Percentiles rank a stretch among this genome's conserved stretches.
phyloP scores from a whole-genome alignment of 106 monocot genomes.

The Platanthera zijinensis region DNA sequence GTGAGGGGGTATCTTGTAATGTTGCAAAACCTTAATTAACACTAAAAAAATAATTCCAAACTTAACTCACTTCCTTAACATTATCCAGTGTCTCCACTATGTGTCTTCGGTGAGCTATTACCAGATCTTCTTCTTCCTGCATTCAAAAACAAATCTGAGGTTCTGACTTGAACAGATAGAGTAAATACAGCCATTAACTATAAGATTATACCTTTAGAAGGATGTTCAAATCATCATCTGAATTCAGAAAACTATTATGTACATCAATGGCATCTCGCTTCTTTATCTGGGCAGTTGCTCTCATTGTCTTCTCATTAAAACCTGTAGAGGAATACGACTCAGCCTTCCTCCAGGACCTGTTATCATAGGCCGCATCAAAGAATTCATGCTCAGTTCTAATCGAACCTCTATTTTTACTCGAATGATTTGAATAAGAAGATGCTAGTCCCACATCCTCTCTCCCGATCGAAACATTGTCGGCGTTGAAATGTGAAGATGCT shows the following conservation, averaged over 20 bases:
- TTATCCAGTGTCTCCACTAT: constrained; percentile 87
- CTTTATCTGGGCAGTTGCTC: constrained; percentile 18
- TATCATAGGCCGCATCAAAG: constrained; percentile 28
- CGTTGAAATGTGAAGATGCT: constrained; percentile 19
- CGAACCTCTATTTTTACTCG: constrained; percentile 33
- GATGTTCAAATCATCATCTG: constrained; percentile 65
- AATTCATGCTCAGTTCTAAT: constrained; percentile 27
- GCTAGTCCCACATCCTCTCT: constrained; percentile 26
- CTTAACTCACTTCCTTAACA: constrained; percentile 55
- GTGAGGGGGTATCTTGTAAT: no score
- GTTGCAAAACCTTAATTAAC: no score
- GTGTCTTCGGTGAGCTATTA: constrained; percentile 72
- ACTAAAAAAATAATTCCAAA: background rate
- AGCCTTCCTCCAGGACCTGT: constrained; percentile 20
- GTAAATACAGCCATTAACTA: background rate
- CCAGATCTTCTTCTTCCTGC: constrained; percentile 94
- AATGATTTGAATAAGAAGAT: constrained; percentile 24
- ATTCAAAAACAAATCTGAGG: background rate
- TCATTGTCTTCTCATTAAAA: constrained; percentile 27
- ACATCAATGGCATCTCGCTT: constrained; percentile 29
- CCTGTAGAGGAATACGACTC: constrained; percentile 18
- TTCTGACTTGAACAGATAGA: background rate
- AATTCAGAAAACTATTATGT: constrained; percentile 19
- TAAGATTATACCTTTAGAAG: constrained; percentile 50
- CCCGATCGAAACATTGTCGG: constrained; percentile 20